These are phyloP conservation scores for Fremontodendron californicum DNA, from an alignment of 345 rosid genomes.

Conservation along the genomic window DNA sequence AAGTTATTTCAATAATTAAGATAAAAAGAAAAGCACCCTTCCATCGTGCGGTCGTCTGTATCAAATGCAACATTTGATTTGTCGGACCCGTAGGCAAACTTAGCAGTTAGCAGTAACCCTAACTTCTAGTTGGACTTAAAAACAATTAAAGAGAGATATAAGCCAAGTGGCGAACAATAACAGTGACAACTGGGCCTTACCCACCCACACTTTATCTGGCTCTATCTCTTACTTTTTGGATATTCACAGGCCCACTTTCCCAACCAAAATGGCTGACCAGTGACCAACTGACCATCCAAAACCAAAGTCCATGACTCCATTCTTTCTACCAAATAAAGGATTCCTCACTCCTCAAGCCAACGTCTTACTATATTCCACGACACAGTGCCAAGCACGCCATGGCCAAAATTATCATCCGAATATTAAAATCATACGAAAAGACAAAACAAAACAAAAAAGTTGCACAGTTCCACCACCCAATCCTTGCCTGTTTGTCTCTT, in stretches of 20 bases:
- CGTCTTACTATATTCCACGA: not conserved
- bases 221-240: constrained; percentile 2
- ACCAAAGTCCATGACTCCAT: not conserved
- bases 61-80: no score
- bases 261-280: not conserved
- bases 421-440: not conserved
- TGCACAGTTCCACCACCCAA: not conserved
- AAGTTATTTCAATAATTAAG: no score
- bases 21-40: no score
- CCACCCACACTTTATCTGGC: constrained; percentile 23
- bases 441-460: not conserved
- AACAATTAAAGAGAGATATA: not conserved
- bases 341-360: not conserved
- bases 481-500: constrained; percentile 4
- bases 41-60: no score
- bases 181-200: constrained; percentile 43
- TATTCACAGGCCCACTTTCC: not conserved
- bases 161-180: constrained; percentile 31
- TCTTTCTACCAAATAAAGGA: not conserved
- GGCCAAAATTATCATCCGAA: not conserved
- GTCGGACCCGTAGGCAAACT: no score
- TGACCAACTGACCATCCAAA: not conserved
- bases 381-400: not conserved
- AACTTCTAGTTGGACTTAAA: no score
- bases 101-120: no score